A percentile compares a stretch with the other conserved stretches of the same genome.
Evolutionary conservation across 305 asterid genomes (phyloP).

Genomic region (Striga hermonthica): DNA sequence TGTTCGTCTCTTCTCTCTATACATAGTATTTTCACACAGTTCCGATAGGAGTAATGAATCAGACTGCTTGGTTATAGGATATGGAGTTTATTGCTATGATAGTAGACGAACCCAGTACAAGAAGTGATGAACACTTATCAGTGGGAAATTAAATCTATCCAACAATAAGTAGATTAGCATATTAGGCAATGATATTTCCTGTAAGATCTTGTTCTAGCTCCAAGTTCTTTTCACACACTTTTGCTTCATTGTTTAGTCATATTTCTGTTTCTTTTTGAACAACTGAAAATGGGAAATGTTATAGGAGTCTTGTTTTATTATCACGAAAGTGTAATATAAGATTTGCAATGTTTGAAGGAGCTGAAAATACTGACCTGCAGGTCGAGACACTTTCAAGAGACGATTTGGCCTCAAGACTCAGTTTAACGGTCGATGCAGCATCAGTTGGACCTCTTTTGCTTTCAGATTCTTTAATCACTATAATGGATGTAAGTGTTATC

Average conservation of each 20-base stretch:
- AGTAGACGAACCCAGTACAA: too few species aligned
- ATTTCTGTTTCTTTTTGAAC: not conserved
- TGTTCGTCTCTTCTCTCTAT: too few species aligned
- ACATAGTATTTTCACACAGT: too few species aligned
- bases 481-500: constrained; percentile 82
- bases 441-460: constrained; percentile 79
- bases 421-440: constrained; percentile 73
- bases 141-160: too few species aligned
- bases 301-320: not conserved
- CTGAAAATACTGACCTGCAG: constrained; percentile 45
- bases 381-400: constrained; percentile 84
- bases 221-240: too few species aligned
- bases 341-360: constrained; percentile 22
- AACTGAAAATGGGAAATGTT: not conserved
- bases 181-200: too few species aligned
- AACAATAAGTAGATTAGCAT: too few species aligned
- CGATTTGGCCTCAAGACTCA: constrained; percentile 89
- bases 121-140: too few species aligned
- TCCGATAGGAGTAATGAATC: too few species aligned
- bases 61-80: too few species aligned
- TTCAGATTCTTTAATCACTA: constrained; percentile 72
- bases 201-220: too few species aligned
- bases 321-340: constrained; percentile 19
- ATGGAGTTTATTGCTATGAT: too few species aligned
- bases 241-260: not conserved